Conservation (phyloP, 2,329 filamentous ascomycete species). For the Aureobasidium vineae region DNA sequence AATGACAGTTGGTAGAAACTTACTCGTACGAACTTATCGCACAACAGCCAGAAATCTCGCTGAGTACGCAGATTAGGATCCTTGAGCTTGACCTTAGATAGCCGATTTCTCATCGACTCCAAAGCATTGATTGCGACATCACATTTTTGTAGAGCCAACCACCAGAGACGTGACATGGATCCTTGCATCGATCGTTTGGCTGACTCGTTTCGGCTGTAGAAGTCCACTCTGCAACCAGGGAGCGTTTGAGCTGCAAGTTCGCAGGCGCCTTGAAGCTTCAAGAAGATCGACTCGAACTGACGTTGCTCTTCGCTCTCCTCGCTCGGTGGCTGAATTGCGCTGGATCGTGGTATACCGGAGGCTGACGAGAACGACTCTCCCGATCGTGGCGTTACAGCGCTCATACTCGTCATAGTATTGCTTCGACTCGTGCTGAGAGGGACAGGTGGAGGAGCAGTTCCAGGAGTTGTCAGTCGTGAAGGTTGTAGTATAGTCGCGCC, state of each 20-base stretch:
- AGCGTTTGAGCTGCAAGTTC: conserved; percentile 71
- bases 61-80: conserved; percentile 71
- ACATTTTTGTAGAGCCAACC: conserved; percentile 68
- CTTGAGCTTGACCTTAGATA: conserved; percentile 79
- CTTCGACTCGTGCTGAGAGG: conserved; percentile 52
- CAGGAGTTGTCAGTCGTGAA: conserved; percentile 40
- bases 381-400: conserved; percentile 67
- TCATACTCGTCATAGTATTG: conserved; percentile 53
- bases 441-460: conserved; percentile 43
- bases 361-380: conserved; percentile 68
- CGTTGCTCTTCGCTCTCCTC: conserved; percentile 71
- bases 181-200: conserved; percentile 44
- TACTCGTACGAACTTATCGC: conserved; percentile 67
- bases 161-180: conserved; percentile 62
- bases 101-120: conserved; percentile 66
- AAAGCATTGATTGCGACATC: conserved; percentile 69
- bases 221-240: conserved; percentile 66
- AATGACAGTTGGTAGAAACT: conserved; percentile 28
- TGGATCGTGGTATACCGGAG: conserved; percentile 45
- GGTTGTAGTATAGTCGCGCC: conserved; percentile 52
- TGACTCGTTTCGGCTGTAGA: conserved; percentile 61
- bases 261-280: conserved; percentile 70
- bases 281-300: conserved; percentile 77
- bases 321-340: conserved; percentile 43
- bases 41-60: conserved; percentile 65